Evolutionary conservation across 2,329 filamentous ascomycete genomes (phyloP).

Genomic region (Setomelanomma holmii): DNA sequence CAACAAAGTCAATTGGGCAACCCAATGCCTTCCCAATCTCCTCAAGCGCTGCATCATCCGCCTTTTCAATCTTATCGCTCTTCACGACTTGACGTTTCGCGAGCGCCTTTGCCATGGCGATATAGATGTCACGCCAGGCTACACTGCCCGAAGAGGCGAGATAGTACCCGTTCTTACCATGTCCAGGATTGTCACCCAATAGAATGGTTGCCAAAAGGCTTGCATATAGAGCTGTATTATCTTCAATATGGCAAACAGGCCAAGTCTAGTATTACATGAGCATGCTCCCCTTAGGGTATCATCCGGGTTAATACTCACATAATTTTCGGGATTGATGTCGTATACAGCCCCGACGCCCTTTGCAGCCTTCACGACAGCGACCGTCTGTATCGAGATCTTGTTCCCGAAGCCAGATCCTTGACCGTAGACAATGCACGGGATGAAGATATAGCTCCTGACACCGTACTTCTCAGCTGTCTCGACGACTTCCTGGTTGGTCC

Average conservation of each 20-base stretch:
- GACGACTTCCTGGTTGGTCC: constrained; percentile 54
- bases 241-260: constrained; percentile 61
- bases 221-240: constrained; percentile 58
- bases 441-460: constrained; percentile 61
- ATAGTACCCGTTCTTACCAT: constrained; percentile 59
- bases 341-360: constrained; percentile 52
- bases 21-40: constrained; percentile 46
- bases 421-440: constrained; percentile 62
- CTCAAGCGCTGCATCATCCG: constrained; percentile 46
- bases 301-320: constrained; percentile 38
- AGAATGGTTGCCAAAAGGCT: constrained; percentile 56
- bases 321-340: constrained; percentile 24
- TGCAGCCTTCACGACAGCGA: constrained; percentile 57
- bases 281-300: background rate
- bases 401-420: constrained; percentile 60
- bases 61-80: constrained; percentile 46
- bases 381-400: constrained; percentile 59
- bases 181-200: constrained; percentile 41
- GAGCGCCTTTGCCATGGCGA: constrained; percentile 53
- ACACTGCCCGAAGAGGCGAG: constrained; percentile 59
- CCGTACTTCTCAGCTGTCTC: constrained; percentile 53
- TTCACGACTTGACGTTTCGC: constrained; percentile 50
- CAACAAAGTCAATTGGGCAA: background rate
- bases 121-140: constrained; percentile 61
- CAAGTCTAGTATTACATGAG: constrained; percentile 48